A percentile compares a stretch with the other conserved stretches of the same genome.
Evolutionary conservation across 306 rosid genomes (phyloP).

Genomic region (Casuarina glauca): DNA sequence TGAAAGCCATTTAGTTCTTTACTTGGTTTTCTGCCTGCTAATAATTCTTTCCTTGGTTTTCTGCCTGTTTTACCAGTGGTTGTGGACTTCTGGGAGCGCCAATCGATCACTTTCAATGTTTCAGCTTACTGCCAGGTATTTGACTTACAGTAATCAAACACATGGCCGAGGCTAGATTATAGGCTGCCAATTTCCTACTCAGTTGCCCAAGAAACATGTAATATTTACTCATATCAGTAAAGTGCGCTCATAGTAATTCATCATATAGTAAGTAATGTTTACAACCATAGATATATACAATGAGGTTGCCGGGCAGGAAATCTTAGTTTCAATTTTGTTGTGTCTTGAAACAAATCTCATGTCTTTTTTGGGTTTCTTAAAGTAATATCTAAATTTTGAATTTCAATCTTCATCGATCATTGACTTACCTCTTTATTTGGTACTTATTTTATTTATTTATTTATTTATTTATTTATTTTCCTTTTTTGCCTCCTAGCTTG

Average conservation of each 20-base stretch:
- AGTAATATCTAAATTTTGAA: too few relatives aligned
- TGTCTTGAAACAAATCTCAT: background rate
- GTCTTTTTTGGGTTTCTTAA: background rate
- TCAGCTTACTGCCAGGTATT: constrained; percentile 80
- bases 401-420: too few relatives aligned
- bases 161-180: constrained; percentile 7
- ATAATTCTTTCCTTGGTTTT: background rate
- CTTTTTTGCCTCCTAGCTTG: background rate
- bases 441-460: too few relatives aligned
- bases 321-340: background rate
- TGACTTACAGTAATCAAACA: constrained; percentile 23
- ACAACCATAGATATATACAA: too few relatives aligned
- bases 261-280: background rate
- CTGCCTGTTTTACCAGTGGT: constrained; percentile 49
- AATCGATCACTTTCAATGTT: constrained; percentile 67
- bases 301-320: background rate
- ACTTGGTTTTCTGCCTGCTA: constrained; percentile 12
- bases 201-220: background rate
- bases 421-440: background rate
- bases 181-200: background rate
- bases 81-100: constrained; percentile 45
- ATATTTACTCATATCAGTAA: background rate
- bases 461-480: too few relatives aligned
- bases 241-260: background rate
- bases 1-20: background rate